Conservation (phyloP, 2,329 filamentous ascomycete species). For the Paecilomyces sp. region DNA sequence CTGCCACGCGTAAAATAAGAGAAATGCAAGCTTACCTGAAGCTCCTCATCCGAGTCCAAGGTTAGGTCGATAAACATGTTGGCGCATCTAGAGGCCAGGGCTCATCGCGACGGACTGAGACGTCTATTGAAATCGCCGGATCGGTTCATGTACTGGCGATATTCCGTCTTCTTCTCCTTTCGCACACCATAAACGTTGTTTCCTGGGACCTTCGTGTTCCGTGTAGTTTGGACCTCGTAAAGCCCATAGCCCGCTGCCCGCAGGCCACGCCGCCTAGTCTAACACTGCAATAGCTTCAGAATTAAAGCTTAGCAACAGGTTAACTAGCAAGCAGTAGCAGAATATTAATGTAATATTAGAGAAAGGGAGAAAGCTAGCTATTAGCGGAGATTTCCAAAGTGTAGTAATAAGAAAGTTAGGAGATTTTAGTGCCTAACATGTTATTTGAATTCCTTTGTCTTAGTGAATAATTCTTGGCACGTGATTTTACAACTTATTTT, state of each 20-base stretch:
- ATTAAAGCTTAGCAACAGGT: too few relatives aligned
- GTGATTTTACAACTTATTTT: not conserved
- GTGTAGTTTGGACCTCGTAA: conserved; percentile 74
- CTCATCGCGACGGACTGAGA: conserved; percentile 38
- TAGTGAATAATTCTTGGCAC: not conserved
- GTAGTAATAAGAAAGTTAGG: not conserved
- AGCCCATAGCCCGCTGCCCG: conserved; percentile 79
- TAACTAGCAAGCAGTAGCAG: too few relatives aligned
- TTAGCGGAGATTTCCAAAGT: not conserved
- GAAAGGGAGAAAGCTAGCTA: too few relatives aligned
- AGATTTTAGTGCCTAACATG: not conserved
- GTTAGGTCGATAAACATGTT: conserved; percentile 20
- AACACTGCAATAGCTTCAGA: too few relatives aligned
- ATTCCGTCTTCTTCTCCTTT: conserved; percentile 92
- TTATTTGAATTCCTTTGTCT: not conserved
- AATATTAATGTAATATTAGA: too few relatives aligned
- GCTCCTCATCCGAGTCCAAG: conserved; percentile 16
- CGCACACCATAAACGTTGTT: conserved; percentile 76
- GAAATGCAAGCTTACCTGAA: conserved; percentile 2
- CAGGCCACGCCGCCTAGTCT: not conserved
- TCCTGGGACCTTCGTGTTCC: conserved; percentile 79
- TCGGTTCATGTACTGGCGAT: conserved; percentile 84
- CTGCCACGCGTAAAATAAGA: not conserved
- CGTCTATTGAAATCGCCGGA: conserved; percentile 44
- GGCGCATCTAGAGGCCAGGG: not conserved